A percentile compares a stretch with the other conserved stretches of the same genome.
phyloP scores from a whole-genome alignment of 163 green algal species.

The Prototheca wickerhamii region DNA sequence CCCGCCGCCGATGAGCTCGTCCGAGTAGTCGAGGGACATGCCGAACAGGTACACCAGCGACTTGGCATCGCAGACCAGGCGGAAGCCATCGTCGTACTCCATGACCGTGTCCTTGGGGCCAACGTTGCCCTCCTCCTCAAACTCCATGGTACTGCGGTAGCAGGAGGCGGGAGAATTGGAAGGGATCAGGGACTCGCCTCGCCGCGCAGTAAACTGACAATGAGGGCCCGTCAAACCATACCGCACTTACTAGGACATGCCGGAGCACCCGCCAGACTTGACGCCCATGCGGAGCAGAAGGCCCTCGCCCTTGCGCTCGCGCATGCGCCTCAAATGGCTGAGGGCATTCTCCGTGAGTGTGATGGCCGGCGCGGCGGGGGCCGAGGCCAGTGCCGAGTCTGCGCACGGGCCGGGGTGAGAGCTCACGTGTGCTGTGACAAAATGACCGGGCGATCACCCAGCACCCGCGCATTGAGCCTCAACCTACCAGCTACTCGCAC shows the following conservation, averaged over 20 bases:
- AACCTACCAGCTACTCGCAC: no score
- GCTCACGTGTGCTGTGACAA: no score
- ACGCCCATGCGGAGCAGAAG: constrained; percentile 82
- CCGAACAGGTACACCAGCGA: constrained; percentile 89
- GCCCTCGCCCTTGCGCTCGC: constrained; percentile 38
- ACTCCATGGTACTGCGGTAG: constrained; percentile 73
- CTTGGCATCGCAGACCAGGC: constrained; percentile 79
- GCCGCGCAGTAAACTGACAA: no score
- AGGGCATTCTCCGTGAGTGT: constrained; percentile 66
- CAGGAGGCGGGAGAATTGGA: neutral
- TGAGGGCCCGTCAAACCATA: no score
- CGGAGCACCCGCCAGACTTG: constrained; percentile 55
- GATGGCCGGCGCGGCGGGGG: constrained; percentile 46
- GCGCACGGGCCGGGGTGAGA: neutral
- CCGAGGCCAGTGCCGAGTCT: neutral
- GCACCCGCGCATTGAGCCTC: no score
- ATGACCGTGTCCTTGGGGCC: constrained; percentile 38
- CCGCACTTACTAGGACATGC: constrained; percentile 19
- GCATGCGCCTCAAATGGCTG: constrained; percentile 62
- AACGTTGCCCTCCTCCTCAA: constrained; percentile 56
- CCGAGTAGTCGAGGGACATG: constrained; percentile 78
- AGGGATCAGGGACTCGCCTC: neutral
- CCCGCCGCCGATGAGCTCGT: constrained; percentile 55
- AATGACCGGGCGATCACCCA: no score
- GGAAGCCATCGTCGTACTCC: constrained; percentile 51